phyloP scores from a whole-genome alignment of 2,329 filamentous ascomycete species.

The Phialophora verrucosa region DNA sequence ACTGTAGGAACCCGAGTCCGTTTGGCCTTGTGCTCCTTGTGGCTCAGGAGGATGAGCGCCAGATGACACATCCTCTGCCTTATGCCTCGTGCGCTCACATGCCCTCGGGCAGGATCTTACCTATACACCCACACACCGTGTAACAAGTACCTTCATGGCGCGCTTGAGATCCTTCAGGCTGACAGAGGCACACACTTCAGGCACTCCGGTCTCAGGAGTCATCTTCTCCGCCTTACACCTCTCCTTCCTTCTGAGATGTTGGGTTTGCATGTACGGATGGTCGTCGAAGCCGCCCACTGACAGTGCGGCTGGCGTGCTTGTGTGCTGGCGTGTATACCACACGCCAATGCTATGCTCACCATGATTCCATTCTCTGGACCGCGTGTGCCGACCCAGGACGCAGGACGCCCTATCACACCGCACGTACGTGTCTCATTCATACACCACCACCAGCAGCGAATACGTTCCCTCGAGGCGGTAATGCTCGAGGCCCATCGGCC shows the following conservation, averaged over 20 bases:
- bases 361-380: not conserved
- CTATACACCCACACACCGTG: not conserved
- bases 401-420: too few relatives aligned
- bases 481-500: too few relatives aligned
- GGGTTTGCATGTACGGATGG: not conserved
- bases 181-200: not conserved
- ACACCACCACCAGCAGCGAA: not conserved
- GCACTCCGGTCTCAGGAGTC: not conserved
- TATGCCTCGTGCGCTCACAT: not conserved
- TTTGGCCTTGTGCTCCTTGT: not conserved
- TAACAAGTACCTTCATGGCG: not conserved
- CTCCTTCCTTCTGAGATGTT: not conserved
- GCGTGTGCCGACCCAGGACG: not conserved
- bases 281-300: not conserved
- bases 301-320: not conserved
- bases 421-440: not conserved
- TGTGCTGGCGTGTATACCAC: not conserved
- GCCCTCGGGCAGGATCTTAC: not conserved
- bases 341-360: not conserved
- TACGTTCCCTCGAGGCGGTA: not conserved
- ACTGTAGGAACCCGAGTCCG: not conserved
- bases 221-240: not conserved
- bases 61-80: constrained; percentile 3
- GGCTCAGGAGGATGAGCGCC: not conserved
- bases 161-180: not conserved